Percentiles rank a stretch among this genome's conserved stretches.
Conservation (phyloP, 2,329 filamentous ascomycete genomes). For the Neofusicoccum laricinum region DNA sequence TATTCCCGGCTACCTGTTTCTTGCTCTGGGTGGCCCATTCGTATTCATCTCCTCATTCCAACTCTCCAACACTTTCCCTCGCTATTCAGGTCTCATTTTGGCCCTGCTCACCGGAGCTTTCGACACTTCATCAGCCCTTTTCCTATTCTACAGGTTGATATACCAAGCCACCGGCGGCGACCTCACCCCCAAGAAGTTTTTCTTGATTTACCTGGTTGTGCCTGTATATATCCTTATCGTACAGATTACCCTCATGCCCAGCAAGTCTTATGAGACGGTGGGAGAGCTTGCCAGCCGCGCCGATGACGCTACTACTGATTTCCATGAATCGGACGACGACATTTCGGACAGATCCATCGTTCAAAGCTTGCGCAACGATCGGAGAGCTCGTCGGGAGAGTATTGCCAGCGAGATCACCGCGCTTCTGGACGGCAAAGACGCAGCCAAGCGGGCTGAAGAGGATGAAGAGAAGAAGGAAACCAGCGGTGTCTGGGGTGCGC, state of each 20-base stretch:
- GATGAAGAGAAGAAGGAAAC: conserved; percentile 68
- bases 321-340: conserved; percentile 56
- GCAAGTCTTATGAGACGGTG: conserved; percentile 53
- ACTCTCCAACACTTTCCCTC: conserved; percentile 51
- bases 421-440: conserved; percentile 65
- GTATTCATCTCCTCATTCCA: conserved; percentile 52
- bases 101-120: conserved; percentile 52
- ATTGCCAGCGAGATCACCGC: conserved; percentile 70
- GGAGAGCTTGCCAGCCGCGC: conserved; percentile 77
- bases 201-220: conserved; percentile 49
- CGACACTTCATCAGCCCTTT: conserved; percentile 49
- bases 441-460: conserved; percentile 60
- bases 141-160: conserved; percentile 46
- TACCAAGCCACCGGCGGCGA: conserved; percentile 42
- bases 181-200: conserved; percentile 49
- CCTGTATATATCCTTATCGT: conserved; percentile 43
- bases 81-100: conserved; percentile 48
- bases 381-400: conserved; percentile 58
- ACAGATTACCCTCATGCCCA: conserved; percentile 48
- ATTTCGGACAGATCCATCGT: conserved; percentile 49
- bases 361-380: conserved; percentile 50
- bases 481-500: conserved; percentile 80
- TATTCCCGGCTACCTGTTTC: conserved; percentile 49
- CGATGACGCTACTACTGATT: conserved; percentile 38
- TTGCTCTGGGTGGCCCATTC: conserved; percentile 50